phyloP scores from a whole-genome alignment of 768 basidiomycete species.

The Boletus speciosus region DNA sequence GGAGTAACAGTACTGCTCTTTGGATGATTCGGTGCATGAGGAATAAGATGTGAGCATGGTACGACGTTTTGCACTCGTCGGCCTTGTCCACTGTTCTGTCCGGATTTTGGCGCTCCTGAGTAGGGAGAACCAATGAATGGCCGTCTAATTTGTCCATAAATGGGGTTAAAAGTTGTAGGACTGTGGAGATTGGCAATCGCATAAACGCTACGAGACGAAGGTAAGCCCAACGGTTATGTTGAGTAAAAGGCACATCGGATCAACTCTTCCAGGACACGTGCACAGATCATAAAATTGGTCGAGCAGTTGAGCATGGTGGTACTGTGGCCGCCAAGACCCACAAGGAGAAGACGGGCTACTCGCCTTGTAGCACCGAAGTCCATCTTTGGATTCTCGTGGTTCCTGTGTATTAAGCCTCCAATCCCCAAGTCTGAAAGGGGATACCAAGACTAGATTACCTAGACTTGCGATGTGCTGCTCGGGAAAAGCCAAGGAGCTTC shows the following conservation, averaged over 20 bases:
- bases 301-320: background rate
- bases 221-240: background rate
- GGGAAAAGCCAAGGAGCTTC: background rate
- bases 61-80: background rate
- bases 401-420: background rate
- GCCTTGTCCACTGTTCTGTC: background rate
- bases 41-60: background rate
- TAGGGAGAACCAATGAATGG: background rate
- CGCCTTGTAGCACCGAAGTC: background rate
- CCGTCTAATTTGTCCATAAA: background rate
- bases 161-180: background rate
- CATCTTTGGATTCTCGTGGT: constrained; percentile 2
- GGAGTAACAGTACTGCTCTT: background rate
- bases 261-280: background rate
- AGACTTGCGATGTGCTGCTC: background rate
- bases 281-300: background rate
- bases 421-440: background rate
- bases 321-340: background rate
- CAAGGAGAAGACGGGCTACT: background rate
- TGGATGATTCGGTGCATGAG: background rate
- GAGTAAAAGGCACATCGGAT: background rate
- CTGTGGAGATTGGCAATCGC: constrained; percentile 12
- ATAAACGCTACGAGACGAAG: constrained; percentile 21
- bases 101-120: background rate
- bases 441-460: background rate